These are phyloP conservation scores for Tetrahymena elliotti DNA, from an alignment of 73 alveolate genomes.

Conservation along the genomic window DNA sequence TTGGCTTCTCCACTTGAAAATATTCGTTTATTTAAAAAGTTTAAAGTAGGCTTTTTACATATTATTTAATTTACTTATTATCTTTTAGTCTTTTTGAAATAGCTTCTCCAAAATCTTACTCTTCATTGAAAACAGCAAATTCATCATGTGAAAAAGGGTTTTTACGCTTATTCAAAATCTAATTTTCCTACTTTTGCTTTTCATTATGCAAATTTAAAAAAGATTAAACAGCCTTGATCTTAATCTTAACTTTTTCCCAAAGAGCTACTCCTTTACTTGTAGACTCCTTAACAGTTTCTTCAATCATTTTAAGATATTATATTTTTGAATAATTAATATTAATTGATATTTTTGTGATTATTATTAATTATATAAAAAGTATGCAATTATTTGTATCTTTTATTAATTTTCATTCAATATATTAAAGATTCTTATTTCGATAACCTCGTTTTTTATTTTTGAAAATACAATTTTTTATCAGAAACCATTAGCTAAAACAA, in stretches of 20 bases:
- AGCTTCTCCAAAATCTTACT: not conserved
- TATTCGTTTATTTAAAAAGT: not conserved
- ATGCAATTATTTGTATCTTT: too few species aligned
- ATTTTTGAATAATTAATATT: too few species aligned
- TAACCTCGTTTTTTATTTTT: too few species aligned
- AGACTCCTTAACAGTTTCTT: not conserved
- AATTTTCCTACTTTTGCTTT: not conserved
- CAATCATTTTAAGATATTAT: not conserved
- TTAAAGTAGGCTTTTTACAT: not conserved
- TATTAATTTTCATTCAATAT: too few species aligned
- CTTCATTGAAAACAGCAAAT: not conserved
- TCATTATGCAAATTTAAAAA: not conserved
- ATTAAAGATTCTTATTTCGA: too few species aligned
- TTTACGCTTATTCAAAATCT: not conserved
- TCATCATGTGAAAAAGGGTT: not conserved
- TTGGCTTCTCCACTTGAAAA: not conserved
- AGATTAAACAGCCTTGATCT: not conserved
- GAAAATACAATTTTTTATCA: too few species aligned
- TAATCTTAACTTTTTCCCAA: not conserved
- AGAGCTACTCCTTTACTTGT: not conserved
- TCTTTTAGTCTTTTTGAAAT: not conserved
- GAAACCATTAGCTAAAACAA: too few species aligned
- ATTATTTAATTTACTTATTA: not conserved
- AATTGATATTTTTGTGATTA: too few species aligned
- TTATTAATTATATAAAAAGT: too few species aligned